Evolutionary conservation across 768 basidiomycete genomes (phyloP).

Genomic region (Crassisporium funariophilum): DNA sequence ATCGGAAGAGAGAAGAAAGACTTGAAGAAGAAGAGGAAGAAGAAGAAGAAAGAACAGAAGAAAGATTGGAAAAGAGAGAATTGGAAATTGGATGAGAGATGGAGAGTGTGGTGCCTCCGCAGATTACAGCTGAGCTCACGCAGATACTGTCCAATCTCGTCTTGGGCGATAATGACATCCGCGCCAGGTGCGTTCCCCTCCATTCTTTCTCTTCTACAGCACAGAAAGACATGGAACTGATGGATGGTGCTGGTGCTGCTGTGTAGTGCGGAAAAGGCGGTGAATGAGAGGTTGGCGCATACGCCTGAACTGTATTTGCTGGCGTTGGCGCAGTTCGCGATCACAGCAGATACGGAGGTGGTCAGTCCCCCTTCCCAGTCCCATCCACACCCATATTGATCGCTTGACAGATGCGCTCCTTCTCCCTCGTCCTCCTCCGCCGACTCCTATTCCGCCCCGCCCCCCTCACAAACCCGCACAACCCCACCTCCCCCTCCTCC

Average conservation of each 20-base stretch:
- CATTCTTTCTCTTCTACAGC: neutral
- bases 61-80: no score
- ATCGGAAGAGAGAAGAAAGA: no score
- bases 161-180: constrained; percentile 81
- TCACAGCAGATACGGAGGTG: constrained; percentile 76
- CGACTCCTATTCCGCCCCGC: constrained; percentile 73
- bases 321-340: constrained; percentile 78
- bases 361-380: constrained; percentile 42
- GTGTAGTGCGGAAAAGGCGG: constrained; percentile 72
- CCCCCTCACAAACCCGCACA: constrained; percentile 26
- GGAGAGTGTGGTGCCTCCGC: constrained; percentile 59
- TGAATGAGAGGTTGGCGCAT: constrained; percentile 77
- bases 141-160: constrained; percentile 87
- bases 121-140: constrained; percentile 75
- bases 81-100: no score
- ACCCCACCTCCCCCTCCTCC: constrained; percentile 16
- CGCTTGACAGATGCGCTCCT: constrained; percentile 71
- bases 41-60: no score
- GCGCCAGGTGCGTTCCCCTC: constrained; percentile 54
- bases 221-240: no score
- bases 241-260: neutral
- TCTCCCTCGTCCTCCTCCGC: constrained; percentile 79
- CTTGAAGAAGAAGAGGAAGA: no score
- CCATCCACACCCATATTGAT: constrained; percentile 1
- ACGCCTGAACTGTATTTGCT: constrained; percentile 81